phyloP scores from a whole-genome alignment of 805 yeast genomes.

The Saccharomycopsis sp. region DNA sequence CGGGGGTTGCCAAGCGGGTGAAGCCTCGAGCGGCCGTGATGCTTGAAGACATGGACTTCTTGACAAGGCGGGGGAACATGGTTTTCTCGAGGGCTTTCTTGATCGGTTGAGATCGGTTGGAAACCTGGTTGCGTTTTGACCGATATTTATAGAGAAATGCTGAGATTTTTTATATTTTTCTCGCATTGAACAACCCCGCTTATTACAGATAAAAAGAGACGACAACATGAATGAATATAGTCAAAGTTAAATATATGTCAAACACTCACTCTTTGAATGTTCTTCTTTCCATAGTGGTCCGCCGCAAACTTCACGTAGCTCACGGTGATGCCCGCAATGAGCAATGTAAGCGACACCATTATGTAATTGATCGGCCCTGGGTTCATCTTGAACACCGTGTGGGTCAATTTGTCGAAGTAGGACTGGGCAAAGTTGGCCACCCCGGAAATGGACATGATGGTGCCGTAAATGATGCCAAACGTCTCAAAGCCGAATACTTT shows the following conservation, averaged over 20 bases:
- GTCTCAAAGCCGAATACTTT: conserved; percentile 90
- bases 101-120: no score
- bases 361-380: conserved; percentile 70
- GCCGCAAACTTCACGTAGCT: conserved; percentile 14
- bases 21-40: no score
- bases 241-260: no score
- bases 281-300: conserved; percentile 12
- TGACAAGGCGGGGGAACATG: no score
- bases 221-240: no score
- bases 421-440: conserved; percentile 68
- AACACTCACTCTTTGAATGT: conserved; percentile 1
- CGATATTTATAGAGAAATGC: no score
- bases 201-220: no score
- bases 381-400: conserved; percentile 55
- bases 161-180: no score
- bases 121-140: no score
- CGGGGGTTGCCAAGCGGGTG: neutral
- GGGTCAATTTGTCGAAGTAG: conserved; percentile 61
- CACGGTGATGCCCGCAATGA: conserved; percentile 22
- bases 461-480: conserved; percentile 86
- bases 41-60: no score
- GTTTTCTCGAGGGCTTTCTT: no score
- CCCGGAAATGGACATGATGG: conserved; percentile 76
- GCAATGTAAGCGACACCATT: conserved; percentile 44
- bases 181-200: no score